phyloP scores from a whole-genome alignment of 2,329 filamentous ascomycete genomes.

The Scedosporium boydii region DNA sequence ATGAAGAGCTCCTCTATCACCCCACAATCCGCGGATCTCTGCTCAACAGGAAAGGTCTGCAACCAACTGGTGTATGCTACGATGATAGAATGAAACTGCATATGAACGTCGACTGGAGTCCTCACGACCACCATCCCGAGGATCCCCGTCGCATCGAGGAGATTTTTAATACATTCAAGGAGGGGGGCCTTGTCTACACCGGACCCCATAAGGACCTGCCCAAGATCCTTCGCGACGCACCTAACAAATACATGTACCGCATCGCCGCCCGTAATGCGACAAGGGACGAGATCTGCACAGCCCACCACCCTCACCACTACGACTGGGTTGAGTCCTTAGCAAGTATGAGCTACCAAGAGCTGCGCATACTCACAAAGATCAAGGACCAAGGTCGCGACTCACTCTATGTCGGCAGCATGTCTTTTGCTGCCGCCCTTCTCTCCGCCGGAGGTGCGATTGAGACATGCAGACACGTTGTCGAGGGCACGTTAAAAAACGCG shows the following conservation, averaged over 20 bases:
- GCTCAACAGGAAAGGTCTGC: constrained; percentile 31
- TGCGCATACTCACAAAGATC: constrained; percentile 55
- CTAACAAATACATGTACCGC: constrained; percentile 59
- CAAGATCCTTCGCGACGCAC: constrained; percentile 40
- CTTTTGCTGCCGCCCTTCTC: constrained; percentile 69
- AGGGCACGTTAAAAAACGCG: constrained; percentile 78
- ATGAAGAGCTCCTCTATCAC: constrained; percentile 12
- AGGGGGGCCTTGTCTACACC: constrained; percentile 65
- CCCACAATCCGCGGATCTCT: constrained; percentile 20
- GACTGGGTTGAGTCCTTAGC: constrained; percentile 60
- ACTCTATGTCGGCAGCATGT: constrained; percentile 74
- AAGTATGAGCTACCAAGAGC: constrained; percentile 47
- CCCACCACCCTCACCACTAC: constrained; percentile 71
- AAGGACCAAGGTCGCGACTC: constrained; percentile 62
- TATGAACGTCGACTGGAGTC: constrained; percentile 68
- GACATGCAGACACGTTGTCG: constrained; percentile 83
- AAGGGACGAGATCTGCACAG: constrained; percentile 66
- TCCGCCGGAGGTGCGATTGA: constrained; percentile 92
- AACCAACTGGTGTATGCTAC: constrained; percentile 75
- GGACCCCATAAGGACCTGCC: constrained; percentile 46
- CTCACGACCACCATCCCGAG: constrained; percentile 79
- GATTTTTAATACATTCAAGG: constrained; percentile 83
- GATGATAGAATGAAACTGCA: constrained; percentile 95
- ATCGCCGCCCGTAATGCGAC: constrained; percentile 74
- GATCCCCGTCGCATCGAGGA: constrained; percentile 86